Evolutionary conservation across 768 basidiomycete genomes (phyloP).

Genomic region (Trametes elegans): DNA sequence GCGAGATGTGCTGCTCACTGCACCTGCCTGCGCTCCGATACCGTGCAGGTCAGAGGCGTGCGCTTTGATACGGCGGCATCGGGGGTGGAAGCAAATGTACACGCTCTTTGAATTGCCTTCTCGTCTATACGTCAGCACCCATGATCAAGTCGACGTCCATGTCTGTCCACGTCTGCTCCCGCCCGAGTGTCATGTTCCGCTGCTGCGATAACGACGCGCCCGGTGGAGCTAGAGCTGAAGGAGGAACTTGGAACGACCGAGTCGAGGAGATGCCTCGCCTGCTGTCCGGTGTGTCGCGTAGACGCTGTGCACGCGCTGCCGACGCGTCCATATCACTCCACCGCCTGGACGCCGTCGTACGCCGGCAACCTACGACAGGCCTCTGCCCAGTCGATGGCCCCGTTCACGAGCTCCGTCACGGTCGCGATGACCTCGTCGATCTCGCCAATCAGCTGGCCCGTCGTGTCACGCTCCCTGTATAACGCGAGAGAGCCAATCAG

Average conservation of each 20-base stretch:
- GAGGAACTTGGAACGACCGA: too few relatives aligned
- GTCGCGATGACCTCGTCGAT: slow-evolving; percentile 87
- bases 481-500: slow-evolving; percentile 5
- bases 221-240: neutral
- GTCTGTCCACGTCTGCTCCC: neutral
- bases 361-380: slow-evolving; percentile 68
- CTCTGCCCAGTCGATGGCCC: slow-evolving; percentile 71
- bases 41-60: neutral
- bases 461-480: slow-evolving; percentile 97
- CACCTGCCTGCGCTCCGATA: slow-evolving; percentile 2
- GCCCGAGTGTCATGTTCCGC: neutral
- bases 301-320: neutral
- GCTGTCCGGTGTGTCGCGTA: too few relatives aligned
- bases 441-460: slow-evolving; percentile 84
- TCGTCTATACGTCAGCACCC: slow-evolving; percentile 4
- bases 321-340: slow-evolving; percentile 31
- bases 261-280: too few relatives aligned
- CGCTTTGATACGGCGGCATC: neutral
- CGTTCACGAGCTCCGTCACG: slow-evolving; percentile 76
- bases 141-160: too few relatives aligned
- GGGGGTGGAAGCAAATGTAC: neutral
- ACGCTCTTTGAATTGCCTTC: slow-evolving; percentile 1
- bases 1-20: slow-evolving; percentile 5
- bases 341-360: slow-evolving; percentile 89
- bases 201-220: neutral